These are phyloP conservation scores for Hygrocybe punicea DNA, from an alignment of 768 basidiomycete genomes.

Conservation along the genomic window DNA sequence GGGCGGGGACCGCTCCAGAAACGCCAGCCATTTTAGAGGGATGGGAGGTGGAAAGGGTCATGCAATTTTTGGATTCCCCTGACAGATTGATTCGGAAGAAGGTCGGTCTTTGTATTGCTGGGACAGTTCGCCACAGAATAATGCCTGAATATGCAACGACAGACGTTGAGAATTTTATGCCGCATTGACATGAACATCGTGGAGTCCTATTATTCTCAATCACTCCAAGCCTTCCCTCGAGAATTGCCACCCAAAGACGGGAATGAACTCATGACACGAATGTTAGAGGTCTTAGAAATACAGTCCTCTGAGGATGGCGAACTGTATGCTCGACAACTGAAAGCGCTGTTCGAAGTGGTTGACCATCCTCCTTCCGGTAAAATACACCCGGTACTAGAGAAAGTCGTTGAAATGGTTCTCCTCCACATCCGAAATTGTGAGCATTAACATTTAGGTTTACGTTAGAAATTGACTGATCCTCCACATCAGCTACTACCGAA, in stretches of 20 bases:
- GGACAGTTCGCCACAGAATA: constrained; percentile 7
- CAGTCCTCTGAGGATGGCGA: constrained; percentile 51
- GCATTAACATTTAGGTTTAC: constrained; percentile 7
- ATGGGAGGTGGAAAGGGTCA: constrained; percentile 69
- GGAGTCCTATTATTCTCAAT: constrained; percentile 49
- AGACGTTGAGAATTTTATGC: constrained; percentile 62
- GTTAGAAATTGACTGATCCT: not conserved
- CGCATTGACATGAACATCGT: constrained; percentile 59
- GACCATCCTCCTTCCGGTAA: constrained; percentile 34
- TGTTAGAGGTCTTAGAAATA: constrained; percentile 55
- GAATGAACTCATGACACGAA: constrained; percentile 42
- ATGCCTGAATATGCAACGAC: constrained; percentile 14
- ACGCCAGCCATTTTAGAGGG: constrained; percentile 57
- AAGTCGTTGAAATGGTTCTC: constrained; percentile 55
- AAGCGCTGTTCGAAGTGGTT: constrained; percentile 38
- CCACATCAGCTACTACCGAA: constrained; percentile 18
- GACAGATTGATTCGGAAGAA: constrained; percentile 58
- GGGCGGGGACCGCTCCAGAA: constrained; percentile 62
- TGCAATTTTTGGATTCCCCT: constrained; percentile 60
- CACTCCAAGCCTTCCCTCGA: constrained; percentile 37
- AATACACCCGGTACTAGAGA: constrained; percentile 48
- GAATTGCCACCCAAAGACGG: constrained; percentile 34
- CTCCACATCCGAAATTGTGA: constrained; percentile 50
- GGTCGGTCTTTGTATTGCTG: constrained; percentile 37
- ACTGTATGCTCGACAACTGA: constrained; percentile 51